A percentile compares a stretch with the other conserved stretches of the same genome.
Conservation (phyloP, 148 eudicot genomes). For the Vaccinium corymbosum region DNA sequence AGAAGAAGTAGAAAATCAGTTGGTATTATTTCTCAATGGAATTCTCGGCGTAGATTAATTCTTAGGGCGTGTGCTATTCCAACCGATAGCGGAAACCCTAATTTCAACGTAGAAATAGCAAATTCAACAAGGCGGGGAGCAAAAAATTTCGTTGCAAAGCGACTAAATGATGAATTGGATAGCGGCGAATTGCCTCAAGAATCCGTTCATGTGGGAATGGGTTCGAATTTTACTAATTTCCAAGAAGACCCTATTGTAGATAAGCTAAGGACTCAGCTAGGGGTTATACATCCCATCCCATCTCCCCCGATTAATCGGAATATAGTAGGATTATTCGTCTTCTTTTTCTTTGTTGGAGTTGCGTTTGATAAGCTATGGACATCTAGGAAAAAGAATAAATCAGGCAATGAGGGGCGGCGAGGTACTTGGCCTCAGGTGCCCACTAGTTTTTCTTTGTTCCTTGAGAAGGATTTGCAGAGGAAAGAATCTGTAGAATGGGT, state of each 20-base stretch:
- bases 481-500: slow-evolving; percentile 99
- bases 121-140: slow-evolving; percentile 46
- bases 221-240: slow-evolving; percentile 46
- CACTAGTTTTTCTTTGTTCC: slow-evolving; percentile 56
- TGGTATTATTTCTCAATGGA: slow-evolving; percentile 11
- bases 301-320: slow-evolving; percentile 71
- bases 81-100: slow-evolving; percentile 34
- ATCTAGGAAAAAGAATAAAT: slow-evolving; percentile 49
- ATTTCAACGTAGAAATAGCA: slow-evolving; percentile 36
- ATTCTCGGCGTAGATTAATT: slow-evolving; percentile 15
- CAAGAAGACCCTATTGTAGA: slow-evolving; percentile 86
- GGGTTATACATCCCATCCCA: slow-evolving; percentile 87
- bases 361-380: slow-evolving; percentile 86
- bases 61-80: slow-evolving; percentile 39
- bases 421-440: slow-evolving; percentile 73
- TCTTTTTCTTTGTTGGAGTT: slow-evolving; percentile 91
- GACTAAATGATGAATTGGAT: slow-evolving; percentile 45
- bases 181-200: slow-evolving; percentile 32
- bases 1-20: slow-evolving; percentile 21
- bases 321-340: slow-evolving; percentile 64
- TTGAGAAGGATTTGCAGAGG: slow-evolving; percentile 92
- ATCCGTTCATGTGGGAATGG: slow-evolving; percentile 29
- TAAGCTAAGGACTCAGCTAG: slow-evolving; percentile 86
- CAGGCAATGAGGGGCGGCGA: slow-evolving; percentile 29
- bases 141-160: slow-evolving; percentile 41